phyloP scores from a whole-genome alignment of 306 rosid genomes.

The Medicago ruthenica region DNA sequence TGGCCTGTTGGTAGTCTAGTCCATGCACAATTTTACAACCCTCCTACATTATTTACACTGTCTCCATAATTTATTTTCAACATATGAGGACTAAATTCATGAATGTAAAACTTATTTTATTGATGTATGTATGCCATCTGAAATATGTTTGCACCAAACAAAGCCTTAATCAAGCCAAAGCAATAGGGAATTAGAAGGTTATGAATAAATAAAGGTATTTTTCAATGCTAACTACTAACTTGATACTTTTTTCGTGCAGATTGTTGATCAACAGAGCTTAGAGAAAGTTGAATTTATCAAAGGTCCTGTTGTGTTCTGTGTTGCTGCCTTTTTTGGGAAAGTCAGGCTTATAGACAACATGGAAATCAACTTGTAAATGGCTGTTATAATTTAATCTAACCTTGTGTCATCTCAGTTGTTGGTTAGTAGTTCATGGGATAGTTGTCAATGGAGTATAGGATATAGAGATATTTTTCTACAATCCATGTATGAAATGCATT shows the following conservation, averaged over 20 bases:
- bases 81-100: not conserved
- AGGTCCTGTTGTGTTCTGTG: slow-evolving; percentile 76
- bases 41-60: not conserved
- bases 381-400: slow-evolving; percentile 14
- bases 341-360: slow-evolving; percentile 83
- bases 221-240: slow-evolving; percentile 34
- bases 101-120: slow-evolving; percentile 18
- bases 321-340: slow-evolving; percentile 90
- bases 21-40: not conserved
- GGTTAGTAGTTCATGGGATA: not conserved
- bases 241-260: slow-evolving; percentile 50
- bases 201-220: slow-evolving; percentile 14
- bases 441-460: slow-evolving; percentile 1
- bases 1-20: not conserved
- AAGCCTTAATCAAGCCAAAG: slow-evolving; percentile 22
- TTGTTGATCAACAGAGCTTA: slow-evolving; percentile 77
- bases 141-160: not conserved
- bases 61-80: not conserved
- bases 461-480: not conserved
- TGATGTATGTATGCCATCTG: slow-evolving; percentile 8
- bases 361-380: slow-evolving; percentile 63
- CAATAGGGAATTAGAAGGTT: slow-evolving; percentile 13
- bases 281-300: slow-evolving; percentile 64
- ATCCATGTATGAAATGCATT: slow-evolving; percentile 12
- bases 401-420: slow-evolving; percentile 20